Percentiles rank a stretch among this genome's conserved stretches.
phyloP scores from a whole-genome alignment of 139 green algal species.

The Chlamydomonas sphaeroides region DNA sequence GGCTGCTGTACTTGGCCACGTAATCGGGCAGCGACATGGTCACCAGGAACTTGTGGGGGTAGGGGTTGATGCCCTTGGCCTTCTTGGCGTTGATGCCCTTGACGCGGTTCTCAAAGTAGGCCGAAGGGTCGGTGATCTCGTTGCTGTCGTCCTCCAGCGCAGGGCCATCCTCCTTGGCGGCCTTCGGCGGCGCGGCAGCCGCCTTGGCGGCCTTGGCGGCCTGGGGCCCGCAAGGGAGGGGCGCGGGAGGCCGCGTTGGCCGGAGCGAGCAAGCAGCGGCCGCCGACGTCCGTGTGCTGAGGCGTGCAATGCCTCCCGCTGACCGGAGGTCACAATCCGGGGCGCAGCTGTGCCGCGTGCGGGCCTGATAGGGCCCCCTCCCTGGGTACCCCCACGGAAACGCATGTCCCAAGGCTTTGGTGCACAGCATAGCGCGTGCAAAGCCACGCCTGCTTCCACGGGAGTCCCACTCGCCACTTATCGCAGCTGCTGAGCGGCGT shows the following conservation, averaged over 20 bases:
- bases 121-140: conserved; percentile 75
- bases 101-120: conserved; percentile 92
- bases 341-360: too few relatives aligned
- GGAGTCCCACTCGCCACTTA: too few relatives aligned
- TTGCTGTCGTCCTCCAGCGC: conserved; percentile 74
- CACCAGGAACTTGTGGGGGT: conserved; percentile 98
- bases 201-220: conserved; percentile 74
- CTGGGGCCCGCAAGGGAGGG: conserved; percentile 44
- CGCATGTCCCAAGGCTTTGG: too few relatives aligned
- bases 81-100: conserved; percentile 79
- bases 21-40: conserved; percentile 81
- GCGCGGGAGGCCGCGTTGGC: background rate
- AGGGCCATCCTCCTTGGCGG: conserved; percentile 45
- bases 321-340: too few relatives aligned
- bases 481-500: too few relatives aligned
- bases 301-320: background rate
- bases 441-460: too few relatives aligned
- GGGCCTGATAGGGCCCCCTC: too few relatives aligned
- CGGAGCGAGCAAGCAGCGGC: background rate
- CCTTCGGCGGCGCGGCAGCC: conserved; percentile 65
- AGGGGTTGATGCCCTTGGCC: conserved; percentile 89
- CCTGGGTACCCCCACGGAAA: too few relatives aligned
- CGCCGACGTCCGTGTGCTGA: background rate
- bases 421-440: too few relatives aligned
- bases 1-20: conserved; percentile 76